phyloP scores from a whole-genome alignment of 164 flowering plant genomes.

The Chimonanthus salicifolius region DNA sequence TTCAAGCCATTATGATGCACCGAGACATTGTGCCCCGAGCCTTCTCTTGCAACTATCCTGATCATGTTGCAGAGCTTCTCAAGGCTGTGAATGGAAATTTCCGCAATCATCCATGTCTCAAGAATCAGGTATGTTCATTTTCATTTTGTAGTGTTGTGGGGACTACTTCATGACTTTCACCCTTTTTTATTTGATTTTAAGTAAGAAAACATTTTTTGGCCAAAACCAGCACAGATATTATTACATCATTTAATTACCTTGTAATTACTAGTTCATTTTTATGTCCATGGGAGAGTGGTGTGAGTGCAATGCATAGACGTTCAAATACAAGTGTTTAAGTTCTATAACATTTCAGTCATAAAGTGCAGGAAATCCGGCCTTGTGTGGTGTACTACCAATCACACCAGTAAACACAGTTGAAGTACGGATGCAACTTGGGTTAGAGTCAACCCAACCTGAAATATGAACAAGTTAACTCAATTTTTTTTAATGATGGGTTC shows the following conservation, averaged over 20 bases:
- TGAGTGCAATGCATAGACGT: neutral
- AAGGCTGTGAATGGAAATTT: conserved; percentile 86
- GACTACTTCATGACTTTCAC: neutral
- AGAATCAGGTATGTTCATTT: conserved; percentile 51
- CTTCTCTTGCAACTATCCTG: conserved; percentile 85
- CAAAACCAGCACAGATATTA: neutral
- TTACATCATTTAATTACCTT: neutral
- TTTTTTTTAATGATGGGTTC: too few relatives aligned
- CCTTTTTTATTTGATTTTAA: neutral
- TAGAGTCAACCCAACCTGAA: too few relatives aligned
- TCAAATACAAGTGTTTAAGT: neutral
- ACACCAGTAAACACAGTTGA: neutral
- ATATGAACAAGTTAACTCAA: too few relatives aligned
- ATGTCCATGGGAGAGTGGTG: neutral
- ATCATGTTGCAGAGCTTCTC: conserved; percentile 74
- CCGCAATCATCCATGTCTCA: conserved; percentile 77
- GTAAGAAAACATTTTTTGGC: neutral
- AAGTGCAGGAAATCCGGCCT: too few relatives aligned
- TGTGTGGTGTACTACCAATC: neutral
- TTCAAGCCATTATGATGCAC: conserved; percentile 78
- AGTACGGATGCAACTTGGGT: too few relatives aligned
- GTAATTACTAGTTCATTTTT: neutral
- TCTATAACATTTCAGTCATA: too few relatives aligned
- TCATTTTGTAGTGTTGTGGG: neutral
- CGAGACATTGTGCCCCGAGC: conserved; percentile 97